These are phyloP conservation scores for Phytophthora palmivora DNA, from an alignment of 352 stramenopile genomes.

Conservation along the genomic window DNA sequence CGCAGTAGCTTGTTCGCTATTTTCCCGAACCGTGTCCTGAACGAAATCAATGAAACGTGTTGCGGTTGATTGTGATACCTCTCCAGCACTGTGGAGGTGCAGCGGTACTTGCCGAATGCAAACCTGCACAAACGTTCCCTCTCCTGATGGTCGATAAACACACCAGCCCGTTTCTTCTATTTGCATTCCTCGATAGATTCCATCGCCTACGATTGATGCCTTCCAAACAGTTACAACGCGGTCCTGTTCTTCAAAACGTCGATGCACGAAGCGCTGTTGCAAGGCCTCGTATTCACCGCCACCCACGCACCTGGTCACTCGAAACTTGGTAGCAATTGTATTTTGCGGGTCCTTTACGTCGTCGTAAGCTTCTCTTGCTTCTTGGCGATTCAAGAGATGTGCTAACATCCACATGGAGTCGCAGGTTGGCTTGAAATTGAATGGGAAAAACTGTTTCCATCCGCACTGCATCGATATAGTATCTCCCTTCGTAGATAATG, in stretches of 20 bases:
- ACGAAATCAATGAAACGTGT: neutral
- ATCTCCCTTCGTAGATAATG: too few species aligned
- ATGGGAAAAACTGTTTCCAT: neutral
- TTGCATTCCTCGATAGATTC: slow-evolving; percentile 9
- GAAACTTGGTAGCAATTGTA: slow-evolving; percentile 3
- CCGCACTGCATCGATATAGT: neutral
- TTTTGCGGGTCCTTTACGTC: neutral
- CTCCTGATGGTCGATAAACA: neutral
- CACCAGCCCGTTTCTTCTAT: slow-evolving; percentile 12
- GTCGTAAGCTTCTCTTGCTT: neutral
- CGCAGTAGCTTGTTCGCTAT: neutral
- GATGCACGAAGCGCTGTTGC: neutral
- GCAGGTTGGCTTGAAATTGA: neutral
- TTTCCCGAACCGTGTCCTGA: neutral
- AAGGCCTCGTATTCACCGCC: too few species aligned
- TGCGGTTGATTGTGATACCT: neutral
- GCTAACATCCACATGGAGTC: slow-evolving; percentile 9
- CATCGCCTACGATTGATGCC: neutral
- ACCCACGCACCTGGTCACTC: neutral
- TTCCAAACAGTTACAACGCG: slow-evolving; percentile 2
- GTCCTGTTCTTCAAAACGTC: neutral
- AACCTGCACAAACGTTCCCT: neutral
- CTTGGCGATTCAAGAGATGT: slow-evolving; percentile 2
- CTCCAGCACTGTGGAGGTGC: neutral
- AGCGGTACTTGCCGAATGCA: neutral